phyloP scores from a whole-genome alignment of 2,329 filamentous ascomycete genomes.

The Penicillium olsonii region DNA sequence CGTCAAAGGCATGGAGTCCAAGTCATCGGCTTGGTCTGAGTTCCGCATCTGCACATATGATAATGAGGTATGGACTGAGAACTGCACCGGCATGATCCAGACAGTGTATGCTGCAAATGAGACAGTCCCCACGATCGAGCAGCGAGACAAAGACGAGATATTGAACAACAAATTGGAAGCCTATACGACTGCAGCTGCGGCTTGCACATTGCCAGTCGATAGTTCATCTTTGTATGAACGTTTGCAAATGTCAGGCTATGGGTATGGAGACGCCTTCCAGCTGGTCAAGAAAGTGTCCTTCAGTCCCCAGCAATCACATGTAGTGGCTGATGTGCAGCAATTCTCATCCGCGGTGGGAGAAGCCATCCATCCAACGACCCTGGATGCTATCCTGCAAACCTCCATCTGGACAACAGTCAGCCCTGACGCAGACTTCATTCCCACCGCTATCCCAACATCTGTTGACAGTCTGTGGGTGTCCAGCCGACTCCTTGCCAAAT shows the following conservation, averaged over 20 bases:
- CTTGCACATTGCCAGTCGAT: not conserved
- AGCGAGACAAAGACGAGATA: not conserved
- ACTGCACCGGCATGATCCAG: not conserved
- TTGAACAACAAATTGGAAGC: not conserved
- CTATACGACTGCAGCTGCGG: not conserved
- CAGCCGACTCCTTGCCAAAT: not conserved
- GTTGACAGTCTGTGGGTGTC: not conserved
- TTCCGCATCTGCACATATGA: conserved; percentile 8
- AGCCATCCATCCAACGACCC: conserved; percentile 12
- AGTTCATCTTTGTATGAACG: not conserved
- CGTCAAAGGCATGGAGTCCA: not conserved
- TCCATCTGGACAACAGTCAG: not conserved
- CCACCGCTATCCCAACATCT: not conserved
- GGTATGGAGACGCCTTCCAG: conserved; percentile 3
- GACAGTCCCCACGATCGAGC: not conserved
- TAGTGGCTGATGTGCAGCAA: not conserved
- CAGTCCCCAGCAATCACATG: not conserved
- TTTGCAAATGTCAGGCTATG: conserved; percentile 1
- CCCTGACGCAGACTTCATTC: not conserved
- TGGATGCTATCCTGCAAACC: conserved; percentile 15
- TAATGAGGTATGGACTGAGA: conserved; percentile 6
- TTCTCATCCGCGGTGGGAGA: not conserved
- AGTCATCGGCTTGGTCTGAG: conserved; percentile 1
- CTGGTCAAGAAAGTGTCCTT: not conserved
- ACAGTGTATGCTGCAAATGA: not conserved